phyloP scores from a whole-genome alignment of 352 stramenopile genomes.

The Aphanomyces astaci region DNA sequence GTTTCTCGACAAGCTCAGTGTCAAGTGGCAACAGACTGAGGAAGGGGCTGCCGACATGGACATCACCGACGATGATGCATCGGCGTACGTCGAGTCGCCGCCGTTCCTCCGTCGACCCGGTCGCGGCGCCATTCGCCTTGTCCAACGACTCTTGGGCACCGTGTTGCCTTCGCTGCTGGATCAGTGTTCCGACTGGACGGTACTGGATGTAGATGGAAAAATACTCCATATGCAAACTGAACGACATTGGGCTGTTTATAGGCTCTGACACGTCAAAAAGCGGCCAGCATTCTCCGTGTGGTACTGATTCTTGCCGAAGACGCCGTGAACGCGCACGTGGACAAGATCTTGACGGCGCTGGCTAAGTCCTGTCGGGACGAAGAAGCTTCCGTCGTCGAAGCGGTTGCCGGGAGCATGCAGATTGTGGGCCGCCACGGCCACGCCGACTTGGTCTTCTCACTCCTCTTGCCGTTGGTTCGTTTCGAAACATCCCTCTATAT shows the following conservation, averaged over 20 bases:
- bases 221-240: too few relatives aligned
- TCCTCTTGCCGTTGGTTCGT: slow-evolving; percentile 56
- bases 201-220: slow-evolving; percentile 23
- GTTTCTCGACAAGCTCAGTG: slow-evolving; percentile 42
- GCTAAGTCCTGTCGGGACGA: slow-evolving; percentile 70
- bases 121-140: slow-evolving; percentile 31
- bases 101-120: slow-evolving; percentile 43
- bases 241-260: too few relatives aligned
- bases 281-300: slow-evolving; percentile 57
- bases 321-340: slow-evolving; percentile 58
- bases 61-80: slow-evolving; percentile 27
- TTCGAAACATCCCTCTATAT: too few relatives aligned
- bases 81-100: neutral
- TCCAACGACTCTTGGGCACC: slow-evolving; percentile 36
- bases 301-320: slow-evolving; percentile 62
- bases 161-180: slow-evolving; percentile 53
- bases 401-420: slow-evolving; percentile 49
- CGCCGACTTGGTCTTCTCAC: slow-evolving; percentile 61
- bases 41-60: slow-evolving; percentile 28
- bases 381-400: slow-evolving; percentile 49
- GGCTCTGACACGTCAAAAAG: slow-evolving; percentile 62
- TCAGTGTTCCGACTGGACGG: slow-evolving; percentile 70
- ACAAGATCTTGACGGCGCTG: slow-evolving; percentile 63
- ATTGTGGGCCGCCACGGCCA: slow-evolving; percentile 68
- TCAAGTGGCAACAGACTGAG: slow-evolving; percentile 36